Evolutionary conservation across 495 filamentous ascomycete species (phyloP).

Genomic region (Astrothelium subdiscretum): DNA sequence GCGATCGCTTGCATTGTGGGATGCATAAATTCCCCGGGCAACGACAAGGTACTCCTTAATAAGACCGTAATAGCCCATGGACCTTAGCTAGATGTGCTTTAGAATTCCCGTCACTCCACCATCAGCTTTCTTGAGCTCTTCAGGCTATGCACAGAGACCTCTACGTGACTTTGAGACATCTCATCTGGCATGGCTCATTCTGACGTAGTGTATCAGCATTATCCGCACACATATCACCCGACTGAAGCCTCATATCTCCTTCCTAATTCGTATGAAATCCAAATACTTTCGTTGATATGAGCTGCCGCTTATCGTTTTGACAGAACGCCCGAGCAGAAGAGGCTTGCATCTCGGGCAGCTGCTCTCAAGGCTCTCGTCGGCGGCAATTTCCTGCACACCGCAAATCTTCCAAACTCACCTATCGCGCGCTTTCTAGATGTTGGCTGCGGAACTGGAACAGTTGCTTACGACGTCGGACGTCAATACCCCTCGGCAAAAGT

Average conservation of each 20-base stretch:
- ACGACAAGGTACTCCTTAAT: too few relatives aligned
- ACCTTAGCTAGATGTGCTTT: too few relatives aligned
- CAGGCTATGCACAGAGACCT: too few relatives aligned
- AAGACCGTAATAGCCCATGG: too few relatives aligned
- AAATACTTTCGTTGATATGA: background rate
- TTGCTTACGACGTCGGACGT: background rate
- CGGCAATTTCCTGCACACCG: background rate
- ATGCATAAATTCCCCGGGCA: too few relatives aligned
- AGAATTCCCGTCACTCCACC: too few relatives aligned
- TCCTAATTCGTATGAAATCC: background rate
- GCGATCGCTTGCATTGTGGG: too few relatives aligned
- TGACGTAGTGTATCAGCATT: background rate
- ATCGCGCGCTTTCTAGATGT: background rate
- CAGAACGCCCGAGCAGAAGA: background rate
- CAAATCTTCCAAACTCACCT: background rate
- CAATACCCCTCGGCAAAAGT: slow-evolving; percentile 2
- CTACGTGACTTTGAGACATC: too few relatives aligned
- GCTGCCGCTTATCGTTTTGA: background rate
- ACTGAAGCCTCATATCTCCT: slow-evolving; percentile 1
- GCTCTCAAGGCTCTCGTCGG: background rate
- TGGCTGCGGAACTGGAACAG: slow-evolving; percentile 1
- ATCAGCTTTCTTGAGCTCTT: too few relatives aligned
- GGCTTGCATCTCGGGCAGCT: background rate
- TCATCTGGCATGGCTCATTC: too few relatives aligned
- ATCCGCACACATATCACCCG: background rate